Evolutionary conservation across 2,329 filamentous ascomycete species (phyloP).

Genomic region (Lachnellula cervina): DNA sequence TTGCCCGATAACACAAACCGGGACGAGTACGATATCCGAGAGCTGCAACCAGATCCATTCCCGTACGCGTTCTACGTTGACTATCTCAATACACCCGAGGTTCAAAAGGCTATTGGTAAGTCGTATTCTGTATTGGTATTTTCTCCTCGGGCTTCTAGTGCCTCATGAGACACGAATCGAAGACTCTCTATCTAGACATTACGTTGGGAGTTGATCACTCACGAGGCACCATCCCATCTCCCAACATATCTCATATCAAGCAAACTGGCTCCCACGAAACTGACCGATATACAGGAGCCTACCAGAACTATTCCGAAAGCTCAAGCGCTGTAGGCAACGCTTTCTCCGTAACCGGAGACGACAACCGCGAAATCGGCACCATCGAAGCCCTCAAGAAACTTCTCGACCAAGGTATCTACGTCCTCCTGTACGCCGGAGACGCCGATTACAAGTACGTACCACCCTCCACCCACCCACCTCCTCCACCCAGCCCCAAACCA

Average conservation of each 20-base stretch:
- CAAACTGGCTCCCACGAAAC: too few species aligned
- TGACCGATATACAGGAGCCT: slow-evolving; percentile 36
- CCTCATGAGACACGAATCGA: too few species aligned
- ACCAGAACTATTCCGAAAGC: slow-evolving; percentile 50
- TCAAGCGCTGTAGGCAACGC: slow-evolving; percentile 40
- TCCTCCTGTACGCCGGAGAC: slow-evolving; percentile 60
- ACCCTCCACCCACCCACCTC: slow-evolving; percentile 31
- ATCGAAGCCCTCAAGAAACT: slow-evolving; percentile 49
- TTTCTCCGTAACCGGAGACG: slow-evolving; percentile 46
- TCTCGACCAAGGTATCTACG: slow-evolving; percentile 58
- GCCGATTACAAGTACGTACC: slow-evolving; percentile 43
- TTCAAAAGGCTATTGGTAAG: slow-evolving; percentile 49
- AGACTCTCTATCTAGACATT: too few species aligned
- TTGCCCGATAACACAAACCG: slow-evolving; percentile 48
- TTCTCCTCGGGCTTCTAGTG: too few species aligned
- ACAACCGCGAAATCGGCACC: slow-evolving; percentile 43
- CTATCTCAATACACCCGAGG: slow-evolving; percentile 52
- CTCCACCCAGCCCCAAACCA: too few species aligned
- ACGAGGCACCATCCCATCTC: too few species aligned
- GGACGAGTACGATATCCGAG: slow-evolving; percentile 57
- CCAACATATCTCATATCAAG: too few species aligned
- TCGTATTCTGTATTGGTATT: too few species aligned
- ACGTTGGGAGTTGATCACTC: too few species aligned
- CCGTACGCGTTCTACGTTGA: slow-evolving; percentile 49
- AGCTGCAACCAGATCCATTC: slow-evolving; percentile 52